phyloP scores from a whole-genome alignment of 495 filamentous ascomycete genomes.

The Collariella sp. region DNA sequence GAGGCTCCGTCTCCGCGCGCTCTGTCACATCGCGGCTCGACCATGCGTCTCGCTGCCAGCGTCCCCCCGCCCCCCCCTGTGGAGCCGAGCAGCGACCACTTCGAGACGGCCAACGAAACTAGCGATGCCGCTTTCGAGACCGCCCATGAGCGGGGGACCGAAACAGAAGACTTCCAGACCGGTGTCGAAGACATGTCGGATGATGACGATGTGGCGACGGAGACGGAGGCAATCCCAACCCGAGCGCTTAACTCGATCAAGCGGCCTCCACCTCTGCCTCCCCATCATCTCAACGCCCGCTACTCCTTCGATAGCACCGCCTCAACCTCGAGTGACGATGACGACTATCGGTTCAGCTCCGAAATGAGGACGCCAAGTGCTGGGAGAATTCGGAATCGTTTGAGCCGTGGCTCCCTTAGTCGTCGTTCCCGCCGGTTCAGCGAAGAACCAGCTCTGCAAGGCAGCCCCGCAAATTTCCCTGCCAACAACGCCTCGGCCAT shows the following conservation, averaged over 20 bases:
- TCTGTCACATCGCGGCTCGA: constrained; percentile 7
- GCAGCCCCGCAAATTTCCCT: constrained; percentile 48
- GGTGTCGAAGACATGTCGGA: constrained; percentile 72
- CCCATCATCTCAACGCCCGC: constrained; percentile 38
- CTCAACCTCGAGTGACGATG: constrained; percentile 78
- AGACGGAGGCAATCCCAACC: constrained; percentile 61
- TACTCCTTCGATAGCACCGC: constrained; percentile 79
- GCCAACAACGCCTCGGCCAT: constrained; percentile 41
- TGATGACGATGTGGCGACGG: constrained; percentile 63
- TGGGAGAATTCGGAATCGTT: constrained; percentile 59
- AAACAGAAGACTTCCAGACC: constrained; percentile 93
- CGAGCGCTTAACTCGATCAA: constrained; percentile 36
- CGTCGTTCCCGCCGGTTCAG: constrained; percentile 57
- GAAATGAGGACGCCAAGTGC: constrained; percentile 52
- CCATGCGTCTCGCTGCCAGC: constrained; percentile 7
- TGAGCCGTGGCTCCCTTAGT: constrained; percentile 50
- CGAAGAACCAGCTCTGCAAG: constrained; percentile 47
- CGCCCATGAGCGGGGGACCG: constrained; percentile 71
- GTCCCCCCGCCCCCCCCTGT: constrained; percentile 21
- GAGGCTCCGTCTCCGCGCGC: constrained; percentile 30
- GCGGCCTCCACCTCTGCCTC: constrained; percentile 26
- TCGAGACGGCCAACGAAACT: constrained; percentile 78
- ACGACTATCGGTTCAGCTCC: constrained; percentile 39
- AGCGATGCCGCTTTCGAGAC: constrained; percentile 82
- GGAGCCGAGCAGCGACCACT: constrained; percentile 48